Conservation (phyloP, 208 protist species). For the Lotmaria passim region DNA sequence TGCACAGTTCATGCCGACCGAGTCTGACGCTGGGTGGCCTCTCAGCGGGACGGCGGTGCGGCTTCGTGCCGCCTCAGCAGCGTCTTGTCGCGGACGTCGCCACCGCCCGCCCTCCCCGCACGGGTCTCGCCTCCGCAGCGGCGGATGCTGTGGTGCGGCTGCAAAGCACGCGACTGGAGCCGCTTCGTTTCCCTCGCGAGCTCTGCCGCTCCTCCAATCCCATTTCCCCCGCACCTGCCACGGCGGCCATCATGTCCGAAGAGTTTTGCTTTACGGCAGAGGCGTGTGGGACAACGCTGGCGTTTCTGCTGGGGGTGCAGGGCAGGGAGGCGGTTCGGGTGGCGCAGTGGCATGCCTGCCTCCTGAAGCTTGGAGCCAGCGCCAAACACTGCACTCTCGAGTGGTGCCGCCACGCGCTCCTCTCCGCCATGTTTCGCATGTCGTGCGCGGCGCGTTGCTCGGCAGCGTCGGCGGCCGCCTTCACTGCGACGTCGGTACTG, state of each 20-base stretch:
- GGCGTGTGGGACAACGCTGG: slow-evolving; percentile 26
- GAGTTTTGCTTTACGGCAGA: slow-evolving; percentile 25
- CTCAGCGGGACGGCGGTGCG: slow-evolving; percentile 9
- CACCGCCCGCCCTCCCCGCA: background rate
- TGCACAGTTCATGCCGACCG: background rate
- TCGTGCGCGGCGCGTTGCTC: background rate
- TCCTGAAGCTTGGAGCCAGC: slow-evolving; percentile 54
- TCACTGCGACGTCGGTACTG: slow-evolving; percentile 36
- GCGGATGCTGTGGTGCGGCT: background rate
- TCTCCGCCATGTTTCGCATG: slow-evolving; percentile 47
- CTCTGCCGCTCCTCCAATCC: background rate
- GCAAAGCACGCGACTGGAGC: slow-evolving; percentile 8
- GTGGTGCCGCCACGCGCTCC: slow-evolving; percentile 65
- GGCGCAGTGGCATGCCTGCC: slow-evolving; percentile 46
- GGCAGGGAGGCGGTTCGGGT: slow-evolving; percentile 13
- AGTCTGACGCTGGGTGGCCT: background rate
- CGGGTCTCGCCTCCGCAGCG: background rate
- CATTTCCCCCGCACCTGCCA: slow-evolving; percentile 10
- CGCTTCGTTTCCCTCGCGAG: slow-evolving; percentile 7
- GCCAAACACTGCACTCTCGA: slow-evolving; percentile 38
- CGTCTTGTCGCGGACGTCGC: background rate
- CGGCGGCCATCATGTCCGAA: slow-evolving; percentile 17
- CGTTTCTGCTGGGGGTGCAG: slow-evolving; percentile 5
- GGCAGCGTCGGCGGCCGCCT: background rate
- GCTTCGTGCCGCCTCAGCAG: slow-evolving; percentile 38